Percentiles rank a stretch among this genome's conserved stretches.
These are phyloP conservation scores for Meripilus lineatus DNA, from an alignment of 1,284 basidiomycete species.

Conservation along the genomic window DNA sequence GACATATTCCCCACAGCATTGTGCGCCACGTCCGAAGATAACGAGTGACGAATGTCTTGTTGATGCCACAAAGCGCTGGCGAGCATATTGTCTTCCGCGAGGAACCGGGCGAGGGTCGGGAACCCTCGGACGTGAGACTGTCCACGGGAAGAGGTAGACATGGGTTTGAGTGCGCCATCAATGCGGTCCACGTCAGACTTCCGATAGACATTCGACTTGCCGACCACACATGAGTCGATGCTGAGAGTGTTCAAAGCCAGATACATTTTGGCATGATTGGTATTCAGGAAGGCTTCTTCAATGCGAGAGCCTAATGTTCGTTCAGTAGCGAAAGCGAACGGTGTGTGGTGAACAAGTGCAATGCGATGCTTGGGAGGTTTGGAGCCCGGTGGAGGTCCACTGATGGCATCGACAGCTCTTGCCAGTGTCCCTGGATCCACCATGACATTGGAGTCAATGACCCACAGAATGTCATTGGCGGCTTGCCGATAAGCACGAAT, in stretches of 20 bases:
- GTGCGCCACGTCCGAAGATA: conserved; percentile 83
- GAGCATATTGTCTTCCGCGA: conserved; percentile 97
- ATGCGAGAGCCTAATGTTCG: conserved; percentile 73
- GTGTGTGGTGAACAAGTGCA: conserved; percentile 94
- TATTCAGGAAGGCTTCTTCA: conserved; percentile 94
- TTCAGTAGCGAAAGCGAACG: conserved; percentile 77
- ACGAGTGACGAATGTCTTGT: conserved; percentile 76
- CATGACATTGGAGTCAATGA: conserved; percentile 91
- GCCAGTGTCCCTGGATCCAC: conserved; percentile 79
- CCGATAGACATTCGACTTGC: conserved; percentile 94
- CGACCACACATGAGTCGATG: conserved; percentile 94
- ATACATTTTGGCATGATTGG: conserved; percentile 99
- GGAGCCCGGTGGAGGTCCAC: conserved; percentile 28
- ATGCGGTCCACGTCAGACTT: conserved; percentile 81
- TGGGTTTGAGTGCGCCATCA: conserved; percentile 53
- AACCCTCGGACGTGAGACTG: conserved; percentile 50
- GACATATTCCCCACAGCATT: conserved; percentile 89
- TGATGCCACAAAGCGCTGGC: conserved; percentile 89
- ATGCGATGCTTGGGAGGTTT: conserved; percentile 39
- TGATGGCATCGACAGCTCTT: conserved; percentile 78
- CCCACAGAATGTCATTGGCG: conserved; percentile 90
- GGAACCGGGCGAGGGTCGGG: conserved; percentile 76
- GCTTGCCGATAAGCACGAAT: conserved; percentile 81
- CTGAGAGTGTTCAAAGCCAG: conserved; percentile 87
- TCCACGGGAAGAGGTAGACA: conserved; percentile 22